Evolutionary conservation across 371 early-diverging fungal genomes (phyloP), one percentile per base, ranked within the genome.

Genomic region (Apophysomyces trapeziformis): DNA sequence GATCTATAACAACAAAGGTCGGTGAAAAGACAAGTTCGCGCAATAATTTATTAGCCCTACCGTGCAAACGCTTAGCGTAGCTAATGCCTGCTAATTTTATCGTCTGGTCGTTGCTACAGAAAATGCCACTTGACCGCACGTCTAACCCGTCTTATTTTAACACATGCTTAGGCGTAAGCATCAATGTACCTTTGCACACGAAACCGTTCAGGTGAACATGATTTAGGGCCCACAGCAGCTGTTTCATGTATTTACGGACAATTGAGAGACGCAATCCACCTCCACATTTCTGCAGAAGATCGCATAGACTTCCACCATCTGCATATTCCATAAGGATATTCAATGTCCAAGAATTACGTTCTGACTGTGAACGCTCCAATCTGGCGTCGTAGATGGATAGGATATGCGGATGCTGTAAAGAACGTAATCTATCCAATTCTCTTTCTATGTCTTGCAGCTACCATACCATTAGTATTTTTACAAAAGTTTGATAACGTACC

Each of bases 131-230:
- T 3, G 82, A 72, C 38, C 68, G 66, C 37, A 84, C 78, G 44
- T 84, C 81, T 70, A 43, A n/a, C 4, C 2, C 21, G 0, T 26
- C 21, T 21, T 50, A 11, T 21, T 16, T 36, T 36, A 26, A 26
- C 32, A 26, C 1, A 26, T 26, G 32, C 32, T 38, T 21, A 38
- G 2, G 11, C 38, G 5, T 13, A 11, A 60, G 26, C 11, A 1
- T 1, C 35, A 8, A 39, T 36, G 39, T 76, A 84, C 87, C 85
- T 80, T 85, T 85, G 69, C 88, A 89, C 18, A 87, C 73, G 63
- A 89, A 80, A 7, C 85, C 86, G 54, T 79, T 85, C 14, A 83
- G 57, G 64, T 89, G 88, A 8, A 89, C 64, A 70, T 85, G 80
- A 14, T 77, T 77, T 37, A 89, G 70, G 6, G 86, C 85, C 71